Evolutionary conservation across 306 rosid genomes (phyloP).

Genomic region (cucumber (Cucumis sativus)): DNA sequence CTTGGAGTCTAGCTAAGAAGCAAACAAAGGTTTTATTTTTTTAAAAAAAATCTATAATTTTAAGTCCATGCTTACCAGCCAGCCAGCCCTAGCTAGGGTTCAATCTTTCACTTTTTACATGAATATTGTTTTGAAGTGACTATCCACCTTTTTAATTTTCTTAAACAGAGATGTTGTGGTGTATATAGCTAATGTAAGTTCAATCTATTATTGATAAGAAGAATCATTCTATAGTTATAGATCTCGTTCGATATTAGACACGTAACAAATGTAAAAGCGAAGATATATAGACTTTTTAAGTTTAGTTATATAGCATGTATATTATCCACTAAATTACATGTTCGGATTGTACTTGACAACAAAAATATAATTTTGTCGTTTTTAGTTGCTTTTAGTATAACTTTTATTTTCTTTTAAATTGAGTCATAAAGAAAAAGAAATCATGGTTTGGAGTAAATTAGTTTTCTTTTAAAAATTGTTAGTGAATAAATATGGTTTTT

Average conservation of each 20-base stretch:
- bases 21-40: not conserved
- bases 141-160: not conserved
- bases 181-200: not conserved
- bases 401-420: too few species aligned
- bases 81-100: not conserved
- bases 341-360: too few species aligned
- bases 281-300: not conserved
- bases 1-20: slow-evolving; percentile 3
- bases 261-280: not conserved
- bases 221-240: not conserved
- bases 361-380: too few species aligned
- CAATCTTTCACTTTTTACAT: not conserved
- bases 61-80: not conserved
- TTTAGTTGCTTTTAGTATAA: too few species aligned
- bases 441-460: too few species aligned
- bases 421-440: too few species aligned
- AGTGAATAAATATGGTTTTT: not conserved
- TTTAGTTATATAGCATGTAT: too few species aligned
- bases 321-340: too few species aligned
- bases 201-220: not conserved
- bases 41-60: too few species aligned
- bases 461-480: too few species aligned
- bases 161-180: not conserved
- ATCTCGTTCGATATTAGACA: not conserved
- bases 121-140: not conserved